phyloP scores from a whole-genome alignment of 306 rosid genomes.

The Echinosophora koreensis region DNA sequence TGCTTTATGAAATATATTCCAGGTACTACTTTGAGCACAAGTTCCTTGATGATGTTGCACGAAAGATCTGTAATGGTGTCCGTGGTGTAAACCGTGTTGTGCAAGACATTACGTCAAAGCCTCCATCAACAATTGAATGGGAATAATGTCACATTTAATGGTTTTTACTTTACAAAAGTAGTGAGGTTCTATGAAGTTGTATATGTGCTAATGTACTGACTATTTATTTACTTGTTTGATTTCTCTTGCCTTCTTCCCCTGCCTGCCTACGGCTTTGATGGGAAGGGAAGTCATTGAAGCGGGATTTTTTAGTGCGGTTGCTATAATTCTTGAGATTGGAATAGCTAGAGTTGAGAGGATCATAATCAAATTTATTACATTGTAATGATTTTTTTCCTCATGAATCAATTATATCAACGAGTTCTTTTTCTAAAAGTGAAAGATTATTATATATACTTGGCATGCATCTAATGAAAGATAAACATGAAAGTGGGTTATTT shows the following conservation, averaged over 20 bases:
- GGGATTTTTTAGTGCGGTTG: slow-evolving; percentile 16
- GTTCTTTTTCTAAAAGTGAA: slow-evolving; percentile 1
- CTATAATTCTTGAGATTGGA: slow-evolving; percentile 36
- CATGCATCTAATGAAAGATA: not conserved
- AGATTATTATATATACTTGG: not conserved
- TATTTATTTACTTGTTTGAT: slow-evolving; percentile 23
- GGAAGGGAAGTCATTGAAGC: slow-evolving; percentile 19
- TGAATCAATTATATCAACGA: slow-evolving; percentile 37
- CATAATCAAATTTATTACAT: not conserved
- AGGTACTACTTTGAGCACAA: slow-evolving; percentile 92
- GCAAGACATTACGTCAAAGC: slow-evolving; percentile 95
- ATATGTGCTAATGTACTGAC: slow-evolving; percentile 35
- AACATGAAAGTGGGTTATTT: not conserved
- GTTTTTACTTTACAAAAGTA: not conserved
- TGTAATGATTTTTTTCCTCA: slow-evolving; percentile 32
- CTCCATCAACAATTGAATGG: slow-evolving; percentile 98
- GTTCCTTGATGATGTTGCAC: slow-evolving; percentile 78
- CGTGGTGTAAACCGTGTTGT: slow-evolving; percentile 92
- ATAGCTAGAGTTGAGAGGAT: slow-evolving; percentile 35
- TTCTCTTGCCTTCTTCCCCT: slow-evolving; percentile 31
- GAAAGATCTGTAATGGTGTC: slow-evolving; percentile 88
- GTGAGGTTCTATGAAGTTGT: slow-evolving; percentile 33
- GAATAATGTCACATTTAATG: slow-evolving; percentile 53
- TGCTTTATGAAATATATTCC: slow-evolving; percentile 41
- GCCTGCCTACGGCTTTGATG: slow-evolving; percentile 22